phyloP scores from a whole-genome alignment of 352 stramenopile species.

The Phytopythium montanum region DNA sequence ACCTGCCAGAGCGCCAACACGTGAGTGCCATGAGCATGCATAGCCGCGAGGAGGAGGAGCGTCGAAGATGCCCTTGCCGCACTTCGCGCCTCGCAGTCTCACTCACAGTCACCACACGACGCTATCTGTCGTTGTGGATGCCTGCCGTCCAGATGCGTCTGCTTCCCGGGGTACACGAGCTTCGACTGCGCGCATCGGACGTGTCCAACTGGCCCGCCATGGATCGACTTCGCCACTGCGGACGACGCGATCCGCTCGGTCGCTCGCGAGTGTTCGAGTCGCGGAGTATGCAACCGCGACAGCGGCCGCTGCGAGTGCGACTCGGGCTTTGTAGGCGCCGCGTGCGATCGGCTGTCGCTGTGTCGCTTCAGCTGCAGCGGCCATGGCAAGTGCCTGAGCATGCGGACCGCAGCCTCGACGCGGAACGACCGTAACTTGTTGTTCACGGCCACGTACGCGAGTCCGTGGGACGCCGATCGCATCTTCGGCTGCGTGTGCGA shows the following conservation, averaged over 20 bases:
- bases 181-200: constrained; percentile 80
- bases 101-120: background rate
- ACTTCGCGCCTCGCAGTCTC: background rate
- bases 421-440: constrained; percentile 67
- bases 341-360: constrained; percentile 55
- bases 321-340: constrained; percentile 55
- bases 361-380: constrained; percentile 86
- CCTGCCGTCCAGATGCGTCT: constrained; percentile 64
- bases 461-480: constrained; percentile 80
- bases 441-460: constrained; percentile 46
- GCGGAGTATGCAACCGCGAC: constrained; percentile 70
- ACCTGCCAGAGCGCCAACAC: constrained; percentile 51
- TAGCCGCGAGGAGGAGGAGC: background rate
- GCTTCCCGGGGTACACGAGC: constrained; percentile 80
- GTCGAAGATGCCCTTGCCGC: constrained; percentile 3
- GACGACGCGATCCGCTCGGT: constrained; percentile 39
- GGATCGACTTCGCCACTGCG: constrained; percentile 47
- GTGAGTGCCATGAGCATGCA: constrained; percentile 18
- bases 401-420: constrained; percentile 43
- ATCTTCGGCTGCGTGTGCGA: constrained; percentile 90
- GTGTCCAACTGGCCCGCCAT: constrained; percentile 70
- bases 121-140: background rate
- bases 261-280: constrained; percentile 59
- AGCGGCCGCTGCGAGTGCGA: constrained; percentile 83
- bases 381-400: constrained; percentile 87